Conservation (phyloP, 2,329 filamentous ascomycete genomes). For the Epichloe bromicola region DNA sequence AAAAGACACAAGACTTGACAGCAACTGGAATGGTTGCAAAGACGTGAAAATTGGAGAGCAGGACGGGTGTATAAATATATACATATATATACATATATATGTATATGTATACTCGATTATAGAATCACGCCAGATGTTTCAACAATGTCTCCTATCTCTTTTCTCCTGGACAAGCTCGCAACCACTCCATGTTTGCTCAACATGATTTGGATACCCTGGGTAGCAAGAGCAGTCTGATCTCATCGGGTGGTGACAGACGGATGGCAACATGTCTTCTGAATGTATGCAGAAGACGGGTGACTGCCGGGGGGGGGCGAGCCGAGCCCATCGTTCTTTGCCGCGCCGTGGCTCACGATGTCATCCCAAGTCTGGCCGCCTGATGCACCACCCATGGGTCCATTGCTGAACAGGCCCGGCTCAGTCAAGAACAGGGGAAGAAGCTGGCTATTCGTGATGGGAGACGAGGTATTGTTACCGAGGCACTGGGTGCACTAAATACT, state of each 20-base stretch:
- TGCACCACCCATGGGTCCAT: background rate
- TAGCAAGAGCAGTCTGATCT: slow-evolving; percentile 1
- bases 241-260: background rate
- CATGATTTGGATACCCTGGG: background rate
- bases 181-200: background rate
- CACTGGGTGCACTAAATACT: too few relatives aligned
- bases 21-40: background rate
- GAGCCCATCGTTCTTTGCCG: background rate
- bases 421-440: too few relatives aligned
- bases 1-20: background rate
- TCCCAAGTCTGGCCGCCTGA: background rate
- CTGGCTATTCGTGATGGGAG: too few relatives aligned
- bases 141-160: background rate
- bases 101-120: background rate
- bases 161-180: background rate
- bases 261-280: background rate
- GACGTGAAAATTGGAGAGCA: background rate
- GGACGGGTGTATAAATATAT: background rate
- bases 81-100: background rate
- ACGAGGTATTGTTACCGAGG: too few relatives aligned
- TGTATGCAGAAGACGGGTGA: background rate
- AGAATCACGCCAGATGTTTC: background rate
- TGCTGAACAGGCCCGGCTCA: too few relatives aligned
- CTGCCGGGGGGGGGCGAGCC: background rate
- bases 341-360: background rate